Evolutionary conservation across 768 basidiomycete species (phyloP).

Genomic region (Xerocomellus amylosporus): DNA sequence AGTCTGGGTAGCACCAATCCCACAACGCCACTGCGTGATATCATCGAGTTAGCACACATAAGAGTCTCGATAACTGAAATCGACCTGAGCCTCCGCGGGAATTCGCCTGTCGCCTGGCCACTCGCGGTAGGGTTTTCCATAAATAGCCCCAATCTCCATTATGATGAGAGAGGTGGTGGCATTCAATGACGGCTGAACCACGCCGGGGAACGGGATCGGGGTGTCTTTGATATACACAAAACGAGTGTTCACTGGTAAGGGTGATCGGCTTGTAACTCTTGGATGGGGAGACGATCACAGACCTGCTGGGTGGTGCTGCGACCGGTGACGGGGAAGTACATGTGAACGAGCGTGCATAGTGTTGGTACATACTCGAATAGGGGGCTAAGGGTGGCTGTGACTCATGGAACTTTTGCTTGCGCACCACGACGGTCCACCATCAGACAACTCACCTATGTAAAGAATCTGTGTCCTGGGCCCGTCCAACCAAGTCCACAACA

Average conservation of each 20-base stretch:
- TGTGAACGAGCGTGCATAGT: no score
- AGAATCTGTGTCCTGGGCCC: no score
- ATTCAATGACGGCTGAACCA: conserved; percentile 12
- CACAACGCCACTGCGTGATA: conserved; percentile 23
- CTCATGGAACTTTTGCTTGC: no score
- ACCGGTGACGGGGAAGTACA: conserved; percentile 24
- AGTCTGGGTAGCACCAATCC: conserved; percentile 30
- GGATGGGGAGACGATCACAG: conserved; percentile 23
- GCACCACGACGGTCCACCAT: no score
- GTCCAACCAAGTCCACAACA: no score
- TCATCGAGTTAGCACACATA: background rate
- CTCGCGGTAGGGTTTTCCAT: conserved; percentile 26
- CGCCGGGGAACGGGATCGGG: conserved; percentile 13
- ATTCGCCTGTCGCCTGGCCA: conserved; percentile 24
- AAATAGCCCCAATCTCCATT: conserved; percentile 26
- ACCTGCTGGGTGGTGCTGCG: conserved; percentile 9
- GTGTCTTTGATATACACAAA: conserved; percentile 14
- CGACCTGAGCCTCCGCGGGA: conserved; percentile 8
- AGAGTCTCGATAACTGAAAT: conserved; percentile 17
- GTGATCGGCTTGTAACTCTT: conserved; percentile 17
- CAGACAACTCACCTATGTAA: no score
- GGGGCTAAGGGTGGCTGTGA: no score
- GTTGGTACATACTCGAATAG: no score
- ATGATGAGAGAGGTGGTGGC: conserved; percentile 7
- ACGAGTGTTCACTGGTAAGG: conserved; percentile 28